Conservation (phyloP, 2,329 filamentous ascomycete species). For the Hansfordia pulvinata region DNA sequence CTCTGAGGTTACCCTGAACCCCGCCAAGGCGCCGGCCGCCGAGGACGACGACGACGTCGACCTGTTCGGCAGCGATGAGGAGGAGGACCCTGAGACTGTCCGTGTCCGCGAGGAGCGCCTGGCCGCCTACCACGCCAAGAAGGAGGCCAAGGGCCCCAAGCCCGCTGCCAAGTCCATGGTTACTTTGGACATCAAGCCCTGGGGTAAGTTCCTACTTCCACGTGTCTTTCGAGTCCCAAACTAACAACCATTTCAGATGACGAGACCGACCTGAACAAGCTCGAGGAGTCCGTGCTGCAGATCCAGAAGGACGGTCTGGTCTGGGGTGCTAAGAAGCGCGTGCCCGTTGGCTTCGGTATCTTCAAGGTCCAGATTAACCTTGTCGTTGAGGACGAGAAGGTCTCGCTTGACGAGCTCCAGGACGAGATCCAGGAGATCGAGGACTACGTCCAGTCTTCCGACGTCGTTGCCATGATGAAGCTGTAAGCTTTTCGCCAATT, state of each 20-base stretch:
- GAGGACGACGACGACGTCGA: conserved; percentile 80
- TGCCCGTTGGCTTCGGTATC: conserved; percentile 91
- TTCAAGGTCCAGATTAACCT: conserved; percentile 99
- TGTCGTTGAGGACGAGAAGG: conserved; percentile 93
- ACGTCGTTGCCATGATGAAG: conserved; percentile 87
- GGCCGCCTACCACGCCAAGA: conserved; percentile 92
- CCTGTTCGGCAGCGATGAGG: conserved; percentile 88
- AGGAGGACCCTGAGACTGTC: conserved; percentile 80
- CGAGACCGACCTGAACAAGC: conserved; percentile 77
- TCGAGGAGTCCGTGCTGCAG: conserved; percentile 67
- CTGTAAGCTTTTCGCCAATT: conserved; percentile 45
- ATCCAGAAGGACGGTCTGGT: conserved; percentile 91
- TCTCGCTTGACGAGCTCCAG: conserved; percentile 78
- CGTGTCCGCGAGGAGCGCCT: conserved; percentile 79
- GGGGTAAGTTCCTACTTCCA: conserved; percentile 55
- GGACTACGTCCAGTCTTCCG: conserved; percentile 92
- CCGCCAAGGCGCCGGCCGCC: conserved; percentile 65
- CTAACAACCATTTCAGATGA: conserved; percentile 46
- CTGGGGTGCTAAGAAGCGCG: conserved; percentile 86
- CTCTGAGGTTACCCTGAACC: conserved; percentile 66
- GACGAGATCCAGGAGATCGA: conserved; percentile 71
- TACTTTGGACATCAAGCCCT: conserved; percentile 94
- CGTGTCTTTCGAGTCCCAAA: not conserved
- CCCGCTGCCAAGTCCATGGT: conserved; percentile 89
- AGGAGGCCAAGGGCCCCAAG: conserved; percentile 88